phyloP scores from a whole-genome alignment of 768 basidiomycete species.

The Amanita inopinata region DNA sequence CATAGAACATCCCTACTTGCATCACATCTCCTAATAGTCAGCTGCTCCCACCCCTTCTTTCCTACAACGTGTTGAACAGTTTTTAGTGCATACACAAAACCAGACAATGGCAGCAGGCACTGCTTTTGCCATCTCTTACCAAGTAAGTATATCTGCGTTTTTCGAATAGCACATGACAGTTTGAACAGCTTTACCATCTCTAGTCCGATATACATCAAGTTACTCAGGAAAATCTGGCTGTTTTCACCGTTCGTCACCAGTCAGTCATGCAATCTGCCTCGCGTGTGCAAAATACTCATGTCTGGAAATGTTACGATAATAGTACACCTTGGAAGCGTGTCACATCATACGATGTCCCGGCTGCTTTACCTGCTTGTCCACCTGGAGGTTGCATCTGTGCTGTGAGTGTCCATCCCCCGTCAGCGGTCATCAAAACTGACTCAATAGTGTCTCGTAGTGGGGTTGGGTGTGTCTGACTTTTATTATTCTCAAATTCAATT shows the following conservation, averaged over 20 bases:
- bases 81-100: conserved; percentile 43
- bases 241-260: conserved; percentile 43
- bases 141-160: conserved; percentile 19
- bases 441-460: conserved; percentile 26
- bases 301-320: conserved; percentile 1
- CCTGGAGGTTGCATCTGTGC: conserved; percentile 41
- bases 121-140: conserved; percentile 46
- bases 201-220: conserved; percentile 39
- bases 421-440: too few species aligned
- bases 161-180: neutral
- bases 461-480: conserved; percentile 33
- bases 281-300: neutral
- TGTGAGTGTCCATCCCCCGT: conserved; percentile 23
- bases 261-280: conserved; percentile 16
- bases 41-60: conserved; percentile 13
- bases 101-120: conserved; percentile 42
- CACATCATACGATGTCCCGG: conserved; percentile 36
- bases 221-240: conserved; percentile 37
- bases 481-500: neutral
- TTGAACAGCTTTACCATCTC: conserved; percentile 1
- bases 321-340: conserved; percentile 47
- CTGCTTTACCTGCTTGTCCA: conserved; percentile 39
- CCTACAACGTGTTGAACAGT: neutral
- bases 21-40: conserved; percentile 40
- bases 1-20: conserved; percentile 29